Base-by-base conservation (phyloP, 2,329 filamentous ascomycete species). In the Pezicula carpinea region DNA sequence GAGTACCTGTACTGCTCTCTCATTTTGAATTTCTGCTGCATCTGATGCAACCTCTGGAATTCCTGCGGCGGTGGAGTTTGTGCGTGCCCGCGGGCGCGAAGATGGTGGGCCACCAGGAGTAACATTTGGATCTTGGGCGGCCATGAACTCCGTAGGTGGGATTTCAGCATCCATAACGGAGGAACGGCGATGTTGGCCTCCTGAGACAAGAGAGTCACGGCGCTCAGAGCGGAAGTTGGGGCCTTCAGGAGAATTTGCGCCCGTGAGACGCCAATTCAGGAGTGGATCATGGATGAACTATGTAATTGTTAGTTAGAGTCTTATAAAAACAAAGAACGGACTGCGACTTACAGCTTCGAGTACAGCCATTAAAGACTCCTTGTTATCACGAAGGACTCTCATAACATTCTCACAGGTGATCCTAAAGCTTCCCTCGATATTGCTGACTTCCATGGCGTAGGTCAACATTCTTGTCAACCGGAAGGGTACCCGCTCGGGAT, bases 251-350 rank as follows among this genome's bases (percentile, higher is more conserved):
- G 79, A 83, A 8, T 57, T 73, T 8, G 77, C 75, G 46, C 76
- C 82, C 26, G 80, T 85, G 32, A 99, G 79, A 58, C 93, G 86
- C 93, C 93, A 99, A 41, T 91, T 99, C 46, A 99, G 86, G 35
- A 99, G 80, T n/a, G 95, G 93, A 66, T 99, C 93, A 65, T 99
- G 95, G 56, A 99, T 96, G 71, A 99, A 99, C 88, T 93, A 62
- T 6, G 10, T 18, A 33, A 34, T 48, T 66, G 34, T 58, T 46
- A 58, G 49, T 23, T 19, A 47, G 35, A 6, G n/a, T 15, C 40
- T 40, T 21, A 8, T 19, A 6, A 39, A 23, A 13, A n/a, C n/a
- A n/a, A 29, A 21, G 26, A 42, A 6, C n/a, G 34, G 39, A 33
- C 39, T 44, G 38, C 43, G 21, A 83, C 87, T 82, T 80, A 93